These are phyloP conservation scores for Acer saccharum DNA, from an alignment of 345 rosid genomes.

Conservation along the genomic window DNA sequence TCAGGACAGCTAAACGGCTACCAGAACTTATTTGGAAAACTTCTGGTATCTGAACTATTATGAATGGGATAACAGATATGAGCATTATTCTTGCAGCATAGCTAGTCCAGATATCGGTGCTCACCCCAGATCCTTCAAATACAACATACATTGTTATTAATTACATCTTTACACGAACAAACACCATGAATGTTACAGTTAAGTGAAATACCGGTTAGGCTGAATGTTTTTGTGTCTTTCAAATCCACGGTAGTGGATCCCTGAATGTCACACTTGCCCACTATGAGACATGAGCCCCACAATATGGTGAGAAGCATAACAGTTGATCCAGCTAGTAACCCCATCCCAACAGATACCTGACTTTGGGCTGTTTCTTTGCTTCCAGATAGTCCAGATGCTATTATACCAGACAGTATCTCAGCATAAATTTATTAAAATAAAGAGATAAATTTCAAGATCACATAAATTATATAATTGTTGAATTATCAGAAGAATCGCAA, in stretches of 20 bases:
- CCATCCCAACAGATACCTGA: constrained; percentile 44
- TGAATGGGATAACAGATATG: constrained; percentile 40
- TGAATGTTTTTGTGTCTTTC: too few species aligned
- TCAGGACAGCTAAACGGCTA: constrained; percentile 30
- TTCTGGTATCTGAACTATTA: constrained; percentile 24
- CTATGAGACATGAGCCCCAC: constrained; percentile 40
- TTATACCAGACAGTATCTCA: not conserved
- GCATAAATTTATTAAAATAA: constrained; percentile 19
- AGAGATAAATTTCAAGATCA: constrained; percentile 35
- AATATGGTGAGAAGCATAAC: constrained; percentile 30
- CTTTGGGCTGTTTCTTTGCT: constrained; percentile 30
- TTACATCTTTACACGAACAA: not conserved
- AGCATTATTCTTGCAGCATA: constrained; percentile 50
- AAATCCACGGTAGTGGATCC: too few species aligned
- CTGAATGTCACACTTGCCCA: constrained; percentile 32
- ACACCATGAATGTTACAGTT: not conserved
- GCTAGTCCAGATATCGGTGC: constrained; percentile 46
- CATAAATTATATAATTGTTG: too few species aligned
- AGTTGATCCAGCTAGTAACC: constrained; percentile 39
- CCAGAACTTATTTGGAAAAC: constrained; percentile 26
- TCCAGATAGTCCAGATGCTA: constrained; percentile 39
- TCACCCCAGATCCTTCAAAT: constrained; percentile 31
- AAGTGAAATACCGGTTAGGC: constrained; percentile 19
- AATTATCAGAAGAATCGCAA: too few species aligned
- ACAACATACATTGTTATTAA: not conserved